Base-by-base conservation (phyloP, 2,329 filamentous ascomycete species). In the Cucurbitaria berberidis region DNA sequence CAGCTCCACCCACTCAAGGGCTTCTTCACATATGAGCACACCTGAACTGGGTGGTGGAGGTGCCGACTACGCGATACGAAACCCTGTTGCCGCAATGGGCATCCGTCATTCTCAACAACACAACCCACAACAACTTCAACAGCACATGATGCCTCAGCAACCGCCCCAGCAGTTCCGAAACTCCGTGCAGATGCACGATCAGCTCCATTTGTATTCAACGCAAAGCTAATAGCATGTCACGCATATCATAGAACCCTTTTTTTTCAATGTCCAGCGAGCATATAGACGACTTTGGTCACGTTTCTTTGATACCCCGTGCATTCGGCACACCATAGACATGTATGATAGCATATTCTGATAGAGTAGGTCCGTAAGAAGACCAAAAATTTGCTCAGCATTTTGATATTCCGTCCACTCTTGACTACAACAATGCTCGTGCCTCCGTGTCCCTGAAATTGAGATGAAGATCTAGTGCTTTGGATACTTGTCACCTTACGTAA, bases 41-140 rank as follows among this genome's bases (percentile, higher is more conserved):
- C n/a, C 50, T 6, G 67, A 68, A 3, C 61, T 73, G 47, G 51
- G 52, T 5, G 44, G 58, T 8, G 67, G 69, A 45, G 51, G 52
- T 5, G 44, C 59, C 9, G 67, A 70, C 11, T 74, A 63, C 19
- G 44, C 59, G 4, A 57, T 67, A 1, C 68, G 64, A 19, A 62
- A 56, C 30, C 51, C 56, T 9, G 51, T 60, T 10, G 59, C 60
- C 1, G 49, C 57, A 15, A 62, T 67, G 57, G 57, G 45, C 43
- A 65, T 65, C 57, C 64, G 64, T 5, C 63, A 62, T 22, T 42
- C 59, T 15, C 57, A 61, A 24, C 60, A 64, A 11, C 57, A 59
- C 27, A 42, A 46, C 18, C 63, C 62, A 34, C 53, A 57, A 40
- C 58, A 63, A 27, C 58, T 52, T 15, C 55, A 68, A 21, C 63